These are phyloP conservation scores for Cladosporium sp. DNA, from an alignment of 2,329 filamentous ascomycete genomes.

Conservation along the genomic window DNA sequence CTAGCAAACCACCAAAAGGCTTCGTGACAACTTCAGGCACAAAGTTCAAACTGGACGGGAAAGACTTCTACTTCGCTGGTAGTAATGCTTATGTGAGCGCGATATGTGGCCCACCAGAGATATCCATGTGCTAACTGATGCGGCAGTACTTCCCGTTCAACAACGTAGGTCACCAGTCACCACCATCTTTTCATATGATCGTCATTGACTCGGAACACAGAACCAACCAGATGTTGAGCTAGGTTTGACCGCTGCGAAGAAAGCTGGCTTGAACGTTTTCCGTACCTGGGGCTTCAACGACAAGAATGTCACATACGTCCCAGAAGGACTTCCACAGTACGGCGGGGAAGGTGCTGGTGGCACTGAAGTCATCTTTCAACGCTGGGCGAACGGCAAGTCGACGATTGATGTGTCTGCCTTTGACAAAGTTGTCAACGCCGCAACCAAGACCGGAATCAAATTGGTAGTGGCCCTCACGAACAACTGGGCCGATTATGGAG, in stretches of 20 bases:
- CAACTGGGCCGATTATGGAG: slow-evolving; percentile 61
- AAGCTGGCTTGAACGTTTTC: slow-evolving; percentile 54
- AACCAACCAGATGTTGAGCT: slow-evolving; percentile 50
- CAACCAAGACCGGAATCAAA: slow-evolving; percentile 53
- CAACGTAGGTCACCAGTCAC: slow-evolving; percentile 29
- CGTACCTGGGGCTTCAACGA: slow-evolving; percentile 62
- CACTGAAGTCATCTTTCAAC: slow-evolving; percentile 50
- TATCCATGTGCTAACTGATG: neutral
- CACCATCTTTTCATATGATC: slow-evolving; percentile 36
- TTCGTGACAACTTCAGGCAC: slow-evolving; percentile 54
- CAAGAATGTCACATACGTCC: slow-evolving; percentile 51
- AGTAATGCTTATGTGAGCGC: slow-evolving; percentile 52
- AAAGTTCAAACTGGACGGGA: slow-evolving; percentile 56
- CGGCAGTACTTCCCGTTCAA: slow-evolving; percentile 49
- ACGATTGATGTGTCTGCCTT: slow-evolving; percentile 49
- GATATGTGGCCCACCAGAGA: slow-evolving; percentile 34
- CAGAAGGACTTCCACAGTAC: slow-evolving; percentile 52
- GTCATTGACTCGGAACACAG: slow-evolving; percentile 30
- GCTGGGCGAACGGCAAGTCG: slow-evolving; percentile 48
- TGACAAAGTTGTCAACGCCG: slow-evolving; percentile 54
- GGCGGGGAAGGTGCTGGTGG: slow-evolving; percentile 53
- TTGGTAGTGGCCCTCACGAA: slow-evolving; percentile 57
- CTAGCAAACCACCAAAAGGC: slow-evolving; percentile 32
- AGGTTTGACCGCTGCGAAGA: slow-evolving; percentile 48
- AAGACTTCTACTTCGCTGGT: slow-evolving; percentile 59